These are phyloP conservation scores for Trypanosoma cruzi DNA, from an alignment of 208 protist genomes.

Conservation along the genomic window DNA sequence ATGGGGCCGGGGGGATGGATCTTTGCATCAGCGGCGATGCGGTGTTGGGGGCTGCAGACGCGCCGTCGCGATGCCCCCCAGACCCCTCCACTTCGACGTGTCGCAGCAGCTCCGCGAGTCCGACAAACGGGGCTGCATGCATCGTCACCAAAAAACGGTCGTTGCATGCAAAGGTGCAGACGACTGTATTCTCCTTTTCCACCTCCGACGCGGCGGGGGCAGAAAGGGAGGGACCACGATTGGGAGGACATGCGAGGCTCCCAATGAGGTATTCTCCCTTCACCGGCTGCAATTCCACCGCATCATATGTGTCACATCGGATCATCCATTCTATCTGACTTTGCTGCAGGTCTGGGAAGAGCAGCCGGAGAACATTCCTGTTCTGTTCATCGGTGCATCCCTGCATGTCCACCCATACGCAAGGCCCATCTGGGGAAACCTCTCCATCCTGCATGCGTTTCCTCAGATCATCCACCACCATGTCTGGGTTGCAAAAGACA, in stretches of 20 bases:
- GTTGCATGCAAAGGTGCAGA: conserved; percentile 67
- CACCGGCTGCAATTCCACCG: conserved; percentile 63
- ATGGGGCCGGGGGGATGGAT: too few species aligned
- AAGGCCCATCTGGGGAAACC: too few species aligned
- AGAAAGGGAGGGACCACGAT: too few species aligned
- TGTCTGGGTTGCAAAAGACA: neutral
- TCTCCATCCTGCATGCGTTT: too few species aligned
- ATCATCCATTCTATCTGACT: conserved; percentile 52
- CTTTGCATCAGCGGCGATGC: too few species aligned
- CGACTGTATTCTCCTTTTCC: conserved; percentile 42
- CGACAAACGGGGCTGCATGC: conserved; percentile 57
- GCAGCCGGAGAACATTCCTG: conserved; percentile 33
- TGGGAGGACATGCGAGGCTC: conserved; percentile 66
- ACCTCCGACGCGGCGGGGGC: conserved; percentile 36
- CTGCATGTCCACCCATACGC: conserved; percentile 66
- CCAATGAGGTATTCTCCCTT: conserved; percentile 48
- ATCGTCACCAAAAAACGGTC: conserved; percentile 60
- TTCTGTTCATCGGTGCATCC: conserved; percentile 32
- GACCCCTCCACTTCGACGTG: conserved; percentile 37
- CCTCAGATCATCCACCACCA: too few species aligned
- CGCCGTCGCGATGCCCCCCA: too few species aligned
- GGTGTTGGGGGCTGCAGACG: too few species aligned
- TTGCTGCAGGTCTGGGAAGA: conserved; percentile 42
- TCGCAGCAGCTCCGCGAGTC: conserved; percentile 52
- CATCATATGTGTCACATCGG: conserved; percentile 52